A percentile compares a stretch with the other conserved stretches of the same genome.
These are phyloP conservation scores for Vigna trinervia DNA, from an alignment of 306 rosid species.

Conservation along the genomic window DNA sequence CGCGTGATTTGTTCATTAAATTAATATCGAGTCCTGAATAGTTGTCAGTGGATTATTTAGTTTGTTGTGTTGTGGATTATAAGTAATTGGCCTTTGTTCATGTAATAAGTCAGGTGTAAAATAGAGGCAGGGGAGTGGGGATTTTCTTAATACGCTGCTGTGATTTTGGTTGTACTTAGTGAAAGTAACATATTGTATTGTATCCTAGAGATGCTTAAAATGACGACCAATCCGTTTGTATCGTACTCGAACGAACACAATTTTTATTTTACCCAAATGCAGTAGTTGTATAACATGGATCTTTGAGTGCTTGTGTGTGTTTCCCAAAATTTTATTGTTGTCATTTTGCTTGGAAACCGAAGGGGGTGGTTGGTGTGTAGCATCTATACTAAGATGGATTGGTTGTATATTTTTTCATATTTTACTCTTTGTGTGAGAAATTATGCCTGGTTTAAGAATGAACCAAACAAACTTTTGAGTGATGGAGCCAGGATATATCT, in stretches of 20 bases:
- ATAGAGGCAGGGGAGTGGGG: neutral
- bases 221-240: neutral
- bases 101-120: constrained; percentile 7
- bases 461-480: constrained; percentile 12
- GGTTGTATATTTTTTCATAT: neutral
- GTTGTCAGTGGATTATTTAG: neutral
- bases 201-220: neutral
- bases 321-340: neutral
- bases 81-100: constrained; percentile 22
- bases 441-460: constrained; percentile 31
- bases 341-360: constrained; percentile 16
- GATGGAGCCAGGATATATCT: constrained; percentile 16
- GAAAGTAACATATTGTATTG: neutral
- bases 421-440: neutral
- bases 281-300: neutral
- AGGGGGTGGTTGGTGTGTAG: neutral
- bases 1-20: neutral
- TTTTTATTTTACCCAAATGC: neutral
- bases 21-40: constrained; percentile 4
- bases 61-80: constrained; percentile 21
- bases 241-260: neutral
- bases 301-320: neutral
- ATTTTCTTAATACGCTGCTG: constrained; percentile 7
- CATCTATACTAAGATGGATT: neutral
- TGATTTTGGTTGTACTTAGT: constrained; percentile 14